Percentiles rank a stretch among this genome's conserved stretches.
Conservation (phyloP, 495 filamentous ascomycete species). For the Hypoxylon cercidicola region DNA sequence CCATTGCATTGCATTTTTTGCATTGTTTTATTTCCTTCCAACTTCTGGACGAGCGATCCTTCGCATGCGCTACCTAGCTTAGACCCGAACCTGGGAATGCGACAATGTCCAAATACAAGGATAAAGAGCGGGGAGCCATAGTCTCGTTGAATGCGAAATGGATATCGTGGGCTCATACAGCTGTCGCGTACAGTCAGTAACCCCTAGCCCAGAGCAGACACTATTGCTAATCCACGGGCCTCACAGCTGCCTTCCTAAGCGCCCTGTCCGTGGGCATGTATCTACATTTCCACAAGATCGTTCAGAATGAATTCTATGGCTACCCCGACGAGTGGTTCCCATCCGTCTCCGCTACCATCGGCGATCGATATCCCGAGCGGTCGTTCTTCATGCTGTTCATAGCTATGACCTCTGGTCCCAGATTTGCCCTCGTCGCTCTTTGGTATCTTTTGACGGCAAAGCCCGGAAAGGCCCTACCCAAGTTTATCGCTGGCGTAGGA, state of each 20-base stretch:
- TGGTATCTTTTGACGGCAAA: constrained; percentile 91
- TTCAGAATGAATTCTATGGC: constrained; percentile 95
- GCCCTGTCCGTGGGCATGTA: constrained; percentile 85
- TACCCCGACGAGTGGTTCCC: constrained; percentile 99
- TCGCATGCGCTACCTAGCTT: constrained; percentile 2
- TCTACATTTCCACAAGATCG: constrained; percentile 96
- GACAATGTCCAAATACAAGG: constrained; percentile 85
- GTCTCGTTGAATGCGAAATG: constrained; percentile 87
- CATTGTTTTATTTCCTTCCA: neutral
- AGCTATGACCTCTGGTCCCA: constrained; percentile 91
- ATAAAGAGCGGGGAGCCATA: constrained; percentile 77
- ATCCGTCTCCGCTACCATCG: constrained; percentile 98
- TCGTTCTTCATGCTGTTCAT: constrained; percentile 98
- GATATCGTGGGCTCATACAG: constrained; percentile 89
- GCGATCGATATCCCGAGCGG: constrained; percentile 95
- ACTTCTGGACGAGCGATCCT: neutral
- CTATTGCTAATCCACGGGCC: constrained; percentile 7
- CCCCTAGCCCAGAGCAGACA: too few species aligned
- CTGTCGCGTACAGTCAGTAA: constrained; percentile 76
- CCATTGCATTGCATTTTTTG: neutral
- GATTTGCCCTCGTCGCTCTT: constrained; percentile 89
- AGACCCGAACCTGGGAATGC: constrained; percentile 42
- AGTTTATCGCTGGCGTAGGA: constrained; percentile 82
- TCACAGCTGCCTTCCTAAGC: constrained; percentile 83
- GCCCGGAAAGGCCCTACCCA: constrained; percentile 78